phyloP scores from a whole-genome alignment of 1,284 basidiomycete genomes.

The Ganoderma sinense region DNA sequence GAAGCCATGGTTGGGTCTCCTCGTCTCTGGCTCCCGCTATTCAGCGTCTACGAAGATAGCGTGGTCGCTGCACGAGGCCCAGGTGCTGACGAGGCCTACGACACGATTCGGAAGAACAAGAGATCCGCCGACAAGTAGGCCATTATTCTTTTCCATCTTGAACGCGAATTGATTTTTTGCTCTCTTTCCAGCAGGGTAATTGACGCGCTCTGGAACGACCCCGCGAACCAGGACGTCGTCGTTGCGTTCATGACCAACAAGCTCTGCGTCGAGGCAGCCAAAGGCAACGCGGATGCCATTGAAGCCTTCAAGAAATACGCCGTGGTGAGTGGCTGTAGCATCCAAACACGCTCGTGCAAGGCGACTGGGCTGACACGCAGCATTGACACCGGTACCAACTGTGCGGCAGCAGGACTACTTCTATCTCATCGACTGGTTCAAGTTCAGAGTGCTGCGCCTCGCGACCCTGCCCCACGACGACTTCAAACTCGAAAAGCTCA shows the following conservation, averaged over 20 bases:
- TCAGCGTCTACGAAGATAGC: background rate
- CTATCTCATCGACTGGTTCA: background rate
- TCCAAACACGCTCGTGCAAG: too few relatives aligned
- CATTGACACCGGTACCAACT: too few relatives aligned
- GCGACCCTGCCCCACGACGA: background rate
- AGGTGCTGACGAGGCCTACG: background rate
- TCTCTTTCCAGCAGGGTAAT: background rate
- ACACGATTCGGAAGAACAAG: background rate
- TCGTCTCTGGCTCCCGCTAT: background rate
- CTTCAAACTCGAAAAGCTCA: background rate
- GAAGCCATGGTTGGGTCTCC: background rate
- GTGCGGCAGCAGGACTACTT: background rate
- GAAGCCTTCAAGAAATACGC: background rate
- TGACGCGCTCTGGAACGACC: background rate
- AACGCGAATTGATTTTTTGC: background rate
- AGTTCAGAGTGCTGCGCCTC: background rate
- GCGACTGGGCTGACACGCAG: too few relatives aligned
- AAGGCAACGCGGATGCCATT: background rate
- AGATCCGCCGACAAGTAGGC: background rate
- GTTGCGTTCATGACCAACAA: background rate
- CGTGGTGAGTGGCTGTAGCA: background rate
- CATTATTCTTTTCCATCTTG: background rate
- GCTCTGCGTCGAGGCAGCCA: background rate
- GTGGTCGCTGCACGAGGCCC: background rate
- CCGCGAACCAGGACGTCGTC: background rate